phyloP scores from a whole-genome alignment of 2,329 filamentous ascomycete genomes.

The Aspergillus ruber region DNA sequence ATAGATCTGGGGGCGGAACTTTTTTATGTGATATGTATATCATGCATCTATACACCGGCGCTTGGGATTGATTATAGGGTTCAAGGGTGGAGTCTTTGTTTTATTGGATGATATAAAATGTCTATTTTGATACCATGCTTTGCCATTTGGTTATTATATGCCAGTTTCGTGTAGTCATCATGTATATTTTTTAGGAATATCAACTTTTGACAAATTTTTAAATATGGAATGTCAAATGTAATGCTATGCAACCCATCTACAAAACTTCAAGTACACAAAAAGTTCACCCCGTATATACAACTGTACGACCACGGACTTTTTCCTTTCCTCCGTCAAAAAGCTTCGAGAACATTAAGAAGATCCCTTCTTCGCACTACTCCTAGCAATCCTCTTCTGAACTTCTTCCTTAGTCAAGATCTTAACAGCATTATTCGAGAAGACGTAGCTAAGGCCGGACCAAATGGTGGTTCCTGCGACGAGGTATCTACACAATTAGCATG shows the following conservation, averaged over 20 bases:
- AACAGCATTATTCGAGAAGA: conserved; percentile 84
- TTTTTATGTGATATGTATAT: not conserved
- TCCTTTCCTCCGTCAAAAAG: too few species aligned
- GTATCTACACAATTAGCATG: conserved; percentile 50
- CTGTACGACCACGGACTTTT: not conserved
- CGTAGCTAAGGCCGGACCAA: conserved; percentile 90
- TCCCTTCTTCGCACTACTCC: conserved; percentile 23
- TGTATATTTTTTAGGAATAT: not conserved
- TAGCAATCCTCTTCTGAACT: conserved; percentile 29
- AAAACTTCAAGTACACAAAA: too few species aligned
- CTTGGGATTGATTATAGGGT: not conserved
- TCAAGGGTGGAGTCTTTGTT: not conserved
- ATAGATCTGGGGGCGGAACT: not conserved
- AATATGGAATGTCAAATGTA: too few species aligned
- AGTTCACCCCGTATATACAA: too few species aligned
- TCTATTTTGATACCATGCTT: not conserved
- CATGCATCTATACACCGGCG: not conserved
- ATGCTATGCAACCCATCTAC: too few species aligned
- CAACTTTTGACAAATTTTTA: too few species aligned
- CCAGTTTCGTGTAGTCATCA: too few species aligned
- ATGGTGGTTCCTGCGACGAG: conserved; percentile 82
- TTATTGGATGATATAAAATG: not conserved
- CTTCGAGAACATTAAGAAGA: not conserved
- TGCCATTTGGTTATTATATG: not conserved
- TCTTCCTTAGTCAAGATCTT: conserved; percentile 62